Evolutionary conservation across 352 stramenopile species (phyloP).

Genomic region (Phytophthora hybrid): DNA sequence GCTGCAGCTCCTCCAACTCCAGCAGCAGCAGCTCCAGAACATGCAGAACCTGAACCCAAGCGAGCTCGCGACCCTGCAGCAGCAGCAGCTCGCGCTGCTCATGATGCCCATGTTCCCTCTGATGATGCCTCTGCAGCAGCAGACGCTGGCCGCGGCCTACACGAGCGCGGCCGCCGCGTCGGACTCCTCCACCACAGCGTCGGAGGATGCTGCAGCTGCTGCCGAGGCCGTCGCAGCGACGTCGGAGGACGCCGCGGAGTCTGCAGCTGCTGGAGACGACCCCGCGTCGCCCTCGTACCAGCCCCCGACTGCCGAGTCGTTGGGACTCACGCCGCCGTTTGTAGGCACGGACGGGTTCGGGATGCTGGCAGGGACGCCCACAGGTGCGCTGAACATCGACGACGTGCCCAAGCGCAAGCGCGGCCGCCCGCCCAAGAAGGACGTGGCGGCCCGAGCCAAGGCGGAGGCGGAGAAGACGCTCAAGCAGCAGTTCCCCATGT

Average conservation of each 20-base stretch:
- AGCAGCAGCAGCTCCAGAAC: conserved; percentile 75
- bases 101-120: conserved; percentile 87
- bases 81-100: conserved; percentile 77
- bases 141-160: conserved; percentile 23
- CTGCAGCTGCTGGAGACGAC: conserved; percentile 3
- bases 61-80: conserved; percentile 63
- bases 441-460: conserved; percentile 59
- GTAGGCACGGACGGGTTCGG: conserved; percentile 39
- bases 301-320: conserved; percentile 31
- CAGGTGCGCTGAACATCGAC: conserved; percentile 45
- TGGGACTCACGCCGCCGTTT: conserved; percentile 37
- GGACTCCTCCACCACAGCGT: not conserved
- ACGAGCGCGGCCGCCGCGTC: not conserved
- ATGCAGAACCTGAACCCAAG: conserved; percentile 68
- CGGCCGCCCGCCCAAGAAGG: conserved; percentile 73
- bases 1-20: conserved; percentile 54
- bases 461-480: conserved; percentile 61
- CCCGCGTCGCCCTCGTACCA: conserved; percentile 40
- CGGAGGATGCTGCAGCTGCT: conserved; percentile 4
- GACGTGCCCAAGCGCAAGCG: conserved; percentile 75
- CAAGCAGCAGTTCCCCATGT: conserved; percentile 77
- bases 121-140: conserved; percentile 70
- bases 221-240: conserved; percentile 5
- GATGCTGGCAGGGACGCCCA: conserved; percentile 36
- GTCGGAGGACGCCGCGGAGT: conserved; percentile 8